A percentile compares a stretch with the other conserved stretches of the same genome.
These are phyloP conservation scores for Artomyces pyxidatus DNA, from an alignment of 768 basidiomycete species.

Conservation along the genomic window DNA sequence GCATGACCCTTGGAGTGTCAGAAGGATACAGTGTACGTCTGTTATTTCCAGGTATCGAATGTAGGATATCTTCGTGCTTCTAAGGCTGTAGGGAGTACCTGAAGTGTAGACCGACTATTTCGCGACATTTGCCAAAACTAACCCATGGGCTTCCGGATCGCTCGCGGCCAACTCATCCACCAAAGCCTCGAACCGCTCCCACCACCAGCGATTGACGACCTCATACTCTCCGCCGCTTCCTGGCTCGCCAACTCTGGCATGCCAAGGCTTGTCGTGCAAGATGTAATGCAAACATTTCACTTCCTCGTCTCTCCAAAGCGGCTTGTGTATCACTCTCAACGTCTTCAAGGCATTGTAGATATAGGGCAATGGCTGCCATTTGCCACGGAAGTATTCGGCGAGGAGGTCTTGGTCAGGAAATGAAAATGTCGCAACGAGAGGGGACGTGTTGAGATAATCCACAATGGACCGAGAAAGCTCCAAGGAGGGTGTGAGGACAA, in stretches of 20 bases:
- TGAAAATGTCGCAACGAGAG: conserved; percentile 43
- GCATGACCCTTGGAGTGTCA: conserved; percentile 27
- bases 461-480: conserved; percentile 45
- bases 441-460: conserved; percentile 48
- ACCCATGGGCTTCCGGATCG: conserved; percentile 41
- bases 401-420: conserved; percentile 95
- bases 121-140: conserved; percentile 45
- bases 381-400: conserved; percentile 67
- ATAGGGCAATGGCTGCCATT: conserved; percentile 76
- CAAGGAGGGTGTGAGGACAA: conserved; percentile 73
- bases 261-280: conserved; percentile 82
- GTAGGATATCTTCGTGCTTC: not conserved
- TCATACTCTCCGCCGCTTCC: conserved; percentile 41
- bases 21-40: not conserved
- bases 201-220: conserved; percentile 69
- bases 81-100: conserved; percentile 1
- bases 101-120: conserved; percentile 3
- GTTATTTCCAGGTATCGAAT: not conserved
- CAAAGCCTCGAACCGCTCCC: conserved; percentile 47
- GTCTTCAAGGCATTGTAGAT: conserved; percentile 92
- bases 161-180: conserved; percentile 33
- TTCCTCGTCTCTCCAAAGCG: conserved; percentile 80
- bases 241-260: conserved; percentile 35
- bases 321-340: conserved; percentile 59
- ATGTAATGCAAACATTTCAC: conserved; percentile 87